Evolutionary conservation across 2,329 filamentous ascomycete genomes (phyloP), one percentile per base, ranked within the genome.

Genomic region (Cadophora gregata): DNA sequence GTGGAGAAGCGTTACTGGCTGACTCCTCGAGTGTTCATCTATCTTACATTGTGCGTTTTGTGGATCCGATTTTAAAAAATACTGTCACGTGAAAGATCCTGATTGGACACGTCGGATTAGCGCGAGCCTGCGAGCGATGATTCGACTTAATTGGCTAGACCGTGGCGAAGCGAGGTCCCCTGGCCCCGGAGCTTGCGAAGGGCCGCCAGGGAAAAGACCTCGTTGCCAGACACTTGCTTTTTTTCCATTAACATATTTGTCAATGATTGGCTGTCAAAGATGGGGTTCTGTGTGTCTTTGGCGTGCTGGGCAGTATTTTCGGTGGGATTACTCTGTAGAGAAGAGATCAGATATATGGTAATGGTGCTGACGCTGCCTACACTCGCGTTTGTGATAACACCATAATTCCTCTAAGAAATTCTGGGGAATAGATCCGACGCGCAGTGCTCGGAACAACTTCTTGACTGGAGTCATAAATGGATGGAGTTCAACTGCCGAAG

Each of bases 161-260:
- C n/a, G n/a, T n/a, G n/a, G n/a, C n/a, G n/a, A n/a, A n/a, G n/a
- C n/a, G n/a, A n/a, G n/a, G n/a, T n/a, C n/a, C n/a, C n/a, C n/a
- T n/a, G n/a, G n/a, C n/a, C n/a, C n/a, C n/a, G n/a, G n/a, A n/a
- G n/a, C n/a, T n/a, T n/a, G n/a, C n/a, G n/a, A n/a, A n/a, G n/a
- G n/a, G n/a, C n/a, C n/a, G n/a, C n/a, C n/a, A n/a, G n/a, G n/a
- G n/a, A n/a, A n/a, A n/a, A n/a, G n/a, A n/a, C n/a, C n/a, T 71
- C 45, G 72, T 71, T 53, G 65, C 69, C 21, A 67, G 69, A 14
- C 81, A 82, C 68, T 75, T 81, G 38, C 65, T 81, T n/a, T 79
- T 81, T 62, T 81, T 80, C 58, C 79, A 78, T 47, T 21, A 1
- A 78, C 76, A 10, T 80, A 80, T 59, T 81, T 81, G 77, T 80